phyloP scores from a whole-genome alignment of 257 asterid genomes.

The Penstemon eatonii region DNA sequence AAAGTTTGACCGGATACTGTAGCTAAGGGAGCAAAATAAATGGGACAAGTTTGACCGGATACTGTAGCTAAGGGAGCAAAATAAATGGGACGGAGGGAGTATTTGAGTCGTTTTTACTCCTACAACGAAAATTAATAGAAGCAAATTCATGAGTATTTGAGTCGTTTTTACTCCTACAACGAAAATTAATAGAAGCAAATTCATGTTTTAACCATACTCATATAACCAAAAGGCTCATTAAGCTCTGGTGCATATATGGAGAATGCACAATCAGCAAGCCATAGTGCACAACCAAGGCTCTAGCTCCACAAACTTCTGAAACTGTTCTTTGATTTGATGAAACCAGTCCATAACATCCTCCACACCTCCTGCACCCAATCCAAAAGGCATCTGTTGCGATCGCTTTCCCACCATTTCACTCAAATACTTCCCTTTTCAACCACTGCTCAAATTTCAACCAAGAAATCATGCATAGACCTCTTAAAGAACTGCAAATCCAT shows the following conservation, averaged over 20 bases:
- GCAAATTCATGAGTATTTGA: neutral
- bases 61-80: too few relatives aligned
- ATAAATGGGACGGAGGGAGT: too few relatives aligned
- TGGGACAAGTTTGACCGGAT: too few relatives aligned
- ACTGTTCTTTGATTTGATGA: conserved; percentile 1
- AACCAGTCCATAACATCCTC: neutral
- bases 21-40: too few relatives aligned
- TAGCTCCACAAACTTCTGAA: neutral
- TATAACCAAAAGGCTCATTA: too few relatives aligned
- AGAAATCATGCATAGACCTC: conserved; percentile 51
- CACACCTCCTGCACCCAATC: conserved; percentile 15
- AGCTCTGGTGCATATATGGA: too few relatives aligned
- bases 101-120: neutral
- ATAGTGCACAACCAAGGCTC: too few relatives aligned
- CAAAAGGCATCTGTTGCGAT: conserved; percentile 8
- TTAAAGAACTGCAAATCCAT: conserved; percentile 65
- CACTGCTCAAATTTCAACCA: conserved; percentile 29
- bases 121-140: neutral
- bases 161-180: neutral
- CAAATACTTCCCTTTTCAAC: conserved; percentile 36
- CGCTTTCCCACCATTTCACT: conserved; percentile 32
- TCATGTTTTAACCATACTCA: too few relatives aligned
- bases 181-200: too few relatives aligned
- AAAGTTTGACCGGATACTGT: too few relatives aligned
- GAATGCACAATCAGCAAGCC: too few relatives aligned